Evolutionary conservation across 768 basidiomycete genomes (phyloP).

Genomic region (Phaeotremella fagi): DNA sequence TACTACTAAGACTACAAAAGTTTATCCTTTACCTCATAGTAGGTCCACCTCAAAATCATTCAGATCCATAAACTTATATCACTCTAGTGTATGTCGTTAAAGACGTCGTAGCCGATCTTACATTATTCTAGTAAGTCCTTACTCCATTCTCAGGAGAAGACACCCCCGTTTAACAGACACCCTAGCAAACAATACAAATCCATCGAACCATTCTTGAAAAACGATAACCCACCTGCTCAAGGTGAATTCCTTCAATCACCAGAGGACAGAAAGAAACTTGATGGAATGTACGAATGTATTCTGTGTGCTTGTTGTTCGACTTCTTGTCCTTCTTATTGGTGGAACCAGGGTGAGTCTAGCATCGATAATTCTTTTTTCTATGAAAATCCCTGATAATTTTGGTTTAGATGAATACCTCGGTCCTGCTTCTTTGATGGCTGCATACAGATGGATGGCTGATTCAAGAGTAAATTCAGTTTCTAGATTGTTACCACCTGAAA

Average conservation of each 20-base stretch:
- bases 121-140: slow-evolving; percentile 40
- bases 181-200: slow-evolving; percentile 93
- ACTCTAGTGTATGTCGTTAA: slow-evolving; percentile 91
- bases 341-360: slow-evolving; percentile 80
- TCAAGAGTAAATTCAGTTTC: slow-evolving; percentile 63
- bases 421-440: slow-evolving; percentile 92
- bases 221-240: slow-evolving; percentile 78
- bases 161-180: too few species aligned
- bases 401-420: slow-evolving; percentile 77
- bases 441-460: slow-evolving; percentile 97
- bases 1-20: slow-evolving; percentile 67
- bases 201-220: slow-evolving; percentile 93
- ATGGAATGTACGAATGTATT: slow-evolving; percentile 96
- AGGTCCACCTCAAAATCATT: slow-evolving; percentile 44
- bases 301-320: slow-evolving; percentile 82
- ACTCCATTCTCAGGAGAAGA: not conserved
- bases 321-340: slow-evolving; percentile 97
- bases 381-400: not conserved
- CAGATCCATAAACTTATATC: too few species aligned
- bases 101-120: slow-evolving; percentile 75
- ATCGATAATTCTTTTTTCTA: not conserved
- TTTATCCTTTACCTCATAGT: slow-evolving; percentile 98
- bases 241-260: slow-evolving; percentile 80
- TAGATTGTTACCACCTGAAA: not conserved
- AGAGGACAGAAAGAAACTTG: slow-evolving; percentile 91